These are phyloP conservation scores for Bocquillonia castaneifolia DNA, from an alignment of 441 rosid genomes.

Conservation along the genomic window DNA sequence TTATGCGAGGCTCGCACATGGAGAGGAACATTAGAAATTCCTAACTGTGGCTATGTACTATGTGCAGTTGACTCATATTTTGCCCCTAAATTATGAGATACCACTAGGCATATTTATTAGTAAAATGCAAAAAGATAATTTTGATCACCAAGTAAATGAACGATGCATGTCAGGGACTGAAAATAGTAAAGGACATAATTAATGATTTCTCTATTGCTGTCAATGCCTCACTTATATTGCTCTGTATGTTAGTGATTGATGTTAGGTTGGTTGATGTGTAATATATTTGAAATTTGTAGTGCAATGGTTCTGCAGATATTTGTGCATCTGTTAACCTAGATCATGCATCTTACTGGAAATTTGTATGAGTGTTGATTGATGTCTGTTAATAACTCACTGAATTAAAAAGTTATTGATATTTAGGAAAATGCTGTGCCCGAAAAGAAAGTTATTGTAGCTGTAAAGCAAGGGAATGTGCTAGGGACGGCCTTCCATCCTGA, in stretches of 20 bases:
- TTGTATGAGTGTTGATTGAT: background rate
- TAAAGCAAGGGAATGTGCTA: conserved; percentile 73
- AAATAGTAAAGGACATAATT: background rate
- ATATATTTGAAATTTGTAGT: background rate
- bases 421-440: conserved; percentile 62
- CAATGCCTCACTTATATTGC: no score
- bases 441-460: conserved; percentile 72
- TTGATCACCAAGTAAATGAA: background rate
- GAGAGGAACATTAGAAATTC: background rate
- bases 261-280: background rate
- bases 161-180: background rate
- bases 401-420: conserved; percentile 9
- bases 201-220: background rate
- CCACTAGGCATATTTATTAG: background rate
- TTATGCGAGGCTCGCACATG: background rate
- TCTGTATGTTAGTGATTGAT: background rate
- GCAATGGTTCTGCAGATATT: conserved; percentile 2
- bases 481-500: conserved; percentile 96
- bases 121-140: background rate
- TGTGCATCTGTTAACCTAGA: background rate
- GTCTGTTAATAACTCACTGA: conserved; percentile 1
- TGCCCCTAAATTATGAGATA: background rate
- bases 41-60: no score
- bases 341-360: background rate
- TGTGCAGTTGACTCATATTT: background rate